Evolutionary conservation across 495 filamentous ascomycete species (phyloP), one percentile per base, ranked within the genome.

Genomic region (Parathielavia hyrcaniae): DNA sequence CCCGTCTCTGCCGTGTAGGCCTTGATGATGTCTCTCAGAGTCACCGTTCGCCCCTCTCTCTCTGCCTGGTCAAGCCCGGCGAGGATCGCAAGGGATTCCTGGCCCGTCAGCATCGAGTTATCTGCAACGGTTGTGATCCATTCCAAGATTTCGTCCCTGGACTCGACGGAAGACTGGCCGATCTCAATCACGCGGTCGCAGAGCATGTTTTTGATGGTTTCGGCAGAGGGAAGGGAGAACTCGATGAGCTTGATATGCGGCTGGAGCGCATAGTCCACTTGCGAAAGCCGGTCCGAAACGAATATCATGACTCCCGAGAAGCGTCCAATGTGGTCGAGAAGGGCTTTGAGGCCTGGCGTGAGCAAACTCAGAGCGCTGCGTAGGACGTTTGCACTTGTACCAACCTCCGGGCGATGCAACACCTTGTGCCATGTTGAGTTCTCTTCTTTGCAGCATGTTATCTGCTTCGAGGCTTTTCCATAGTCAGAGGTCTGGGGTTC

Each of bases 241-340:
- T 11, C 0, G 9, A 54, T 9, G 4, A 20, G 41, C 26, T 17
- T 3, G 10, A 54, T 20, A 3, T 35, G 36, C 16, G 26, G 41
- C 11, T 1, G 5, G 5, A 46, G 40, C 1, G 26, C 23, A 8
- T 2, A 6, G 14, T 54, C 17, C 40, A 36, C n/a, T 2, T 6
- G 14, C 1, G 14, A 4, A 0, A 34, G 22, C 1, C 22, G 14
- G 4, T 23, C 5, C 5, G 50, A 22, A 10, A 54, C 0, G 12
- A 54, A 23, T 0, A 54, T 54, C 23, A 54, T 54, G 40, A 19
- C 52, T 8, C 52, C 52, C 5, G 8, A 4, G 5, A 45, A 54
- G 9, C 9, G 23, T 22, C 14, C 16, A 16, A 45, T 9, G 0
- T 4, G 35, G 30, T 30, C 0, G 4, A 10, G n/a, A 4, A 54